phyloP scores from a whole-genome alignment of 768 basidiomycete species.

The Tulasnella sp. region DNA sequence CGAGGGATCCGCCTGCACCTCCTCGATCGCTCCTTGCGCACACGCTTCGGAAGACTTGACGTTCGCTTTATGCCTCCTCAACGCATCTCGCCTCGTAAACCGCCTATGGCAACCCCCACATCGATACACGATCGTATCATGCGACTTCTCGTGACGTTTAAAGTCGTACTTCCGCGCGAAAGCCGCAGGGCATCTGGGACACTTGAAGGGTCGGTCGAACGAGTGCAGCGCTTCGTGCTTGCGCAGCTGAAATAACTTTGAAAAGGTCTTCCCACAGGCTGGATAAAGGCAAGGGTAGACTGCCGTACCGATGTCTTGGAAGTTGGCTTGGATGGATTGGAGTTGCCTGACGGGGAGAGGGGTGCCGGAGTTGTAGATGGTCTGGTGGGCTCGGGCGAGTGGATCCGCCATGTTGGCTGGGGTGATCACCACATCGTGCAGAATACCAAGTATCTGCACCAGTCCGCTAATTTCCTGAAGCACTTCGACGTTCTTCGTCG shows the following conservation, averaged over 20 bases:
- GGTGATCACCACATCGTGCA: slow-evolving; percentile 74
- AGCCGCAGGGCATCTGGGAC: slow-evolving; percentile 45
- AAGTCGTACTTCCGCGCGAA: slow-evolving; percentile 37
- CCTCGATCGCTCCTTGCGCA: slow-evolving; percentile 16
- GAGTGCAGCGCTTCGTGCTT: slow-evolving; percentile 72
- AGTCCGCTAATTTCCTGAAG: slow-evolving; percentile 79
- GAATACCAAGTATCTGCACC: slow-evolving; percentile 79
- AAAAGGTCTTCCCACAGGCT: slow-evolving; percentile 69
- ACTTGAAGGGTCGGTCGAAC: slow-evolving; percentile 61
- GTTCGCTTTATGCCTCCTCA: slow-evolving; percentile 47
- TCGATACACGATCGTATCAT: slow-evolving; percentile 46
- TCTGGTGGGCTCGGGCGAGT: slow-evolving; percentile 39
- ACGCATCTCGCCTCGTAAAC: slow-evolving; percentile 51
- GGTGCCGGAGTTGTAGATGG: slow-evolving; percentile 41
- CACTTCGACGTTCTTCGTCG: slow-evolving; percentile 53
- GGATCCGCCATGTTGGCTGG: slow-evolving; percentile 47
- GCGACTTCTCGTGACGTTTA: slow-evolving; percentile 53
- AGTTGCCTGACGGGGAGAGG: slow-evolving; percentile 44
- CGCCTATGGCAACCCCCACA: slow-evolving; percentile 44
- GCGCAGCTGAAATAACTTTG: slow-evolving; percentile 68
- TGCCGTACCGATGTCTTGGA: slow-evolving; percentile 59
- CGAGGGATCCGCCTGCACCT: slow-evolving; percentile 25
- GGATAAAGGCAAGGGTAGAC: slow-evolving; percentile 77
- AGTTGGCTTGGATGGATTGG: slow-evolving; percentile 36
- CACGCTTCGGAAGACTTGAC: slow-evolving; percentile 21